Evolutionary conservation across 805 yeast species (phyloP).

Genomic region (Ascoidea rubescens): DNA sequence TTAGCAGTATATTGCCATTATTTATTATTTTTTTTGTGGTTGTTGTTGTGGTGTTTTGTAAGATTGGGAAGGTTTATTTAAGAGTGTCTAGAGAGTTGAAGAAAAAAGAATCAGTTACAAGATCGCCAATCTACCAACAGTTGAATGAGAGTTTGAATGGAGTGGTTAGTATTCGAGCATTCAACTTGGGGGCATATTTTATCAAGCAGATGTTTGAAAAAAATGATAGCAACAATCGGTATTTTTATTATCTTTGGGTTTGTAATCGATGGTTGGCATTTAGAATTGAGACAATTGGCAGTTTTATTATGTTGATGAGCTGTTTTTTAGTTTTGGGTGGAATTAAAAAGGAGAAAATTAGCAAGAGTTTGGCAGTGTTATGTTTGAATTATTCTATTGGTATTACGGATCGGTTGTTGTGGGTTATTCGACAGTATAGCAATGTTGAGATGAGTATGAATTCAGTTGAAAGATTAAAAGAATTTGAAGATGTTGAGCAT

Average conservation of each 20-base stretch:
- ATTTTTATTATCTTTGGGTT: constrained; percentile 91
- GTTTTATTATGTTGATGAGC: constrained; percentile 69
- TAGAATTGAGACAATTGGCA: constrained; percentile 76
- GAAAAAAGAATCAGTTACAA: constrained; percentile 75
- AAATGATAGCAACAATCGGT: constrained; percentile 77
- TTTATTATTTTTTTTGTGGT: constrained; percentile 65
- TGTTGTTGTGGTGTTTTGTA: constrained; percentile 45
- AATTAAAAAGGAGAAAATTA: constrained; percentile 30
- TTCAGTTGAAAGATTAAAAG: constrained; percentile 88
- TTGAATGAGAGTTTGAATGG: constrained; percentile 89
- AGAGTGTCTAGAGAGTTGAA: constrained; percentile 82
- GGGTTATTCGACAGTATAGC: constrained; percentile 88
- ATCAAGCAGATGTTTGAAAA: constrained; percentile 64
- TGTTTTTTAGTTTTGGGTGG: constrained; percentile 56
- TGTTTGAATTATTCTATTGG: constrained; percentile 84
- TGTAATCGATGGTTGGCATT: constrained; percentile 88
- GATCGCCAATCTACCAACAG: constrained; percentile 94
- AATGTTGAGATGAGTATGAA: constrained; percentile 92
- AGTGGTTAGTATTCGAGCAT: constrained; percentile 89
- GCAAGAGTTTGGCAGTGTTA: constrained; percentile 92
- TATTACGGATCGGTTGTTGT: constrained; percentile 77
- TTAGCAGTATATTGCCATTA: constrained; percentile 72
- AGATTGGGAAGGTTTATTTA: constrained; percentile 66
- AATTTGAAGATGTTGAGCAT: constrained; percentile 71
- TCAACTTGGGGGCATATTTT: constrained; percentile 82